Evolutionary conservation across 2,329 filamentous ascomycete genomes (phyloP), one percentile per base, ranked within the genome.

Genomic region (Colletotrichum graminicola): DNA sequence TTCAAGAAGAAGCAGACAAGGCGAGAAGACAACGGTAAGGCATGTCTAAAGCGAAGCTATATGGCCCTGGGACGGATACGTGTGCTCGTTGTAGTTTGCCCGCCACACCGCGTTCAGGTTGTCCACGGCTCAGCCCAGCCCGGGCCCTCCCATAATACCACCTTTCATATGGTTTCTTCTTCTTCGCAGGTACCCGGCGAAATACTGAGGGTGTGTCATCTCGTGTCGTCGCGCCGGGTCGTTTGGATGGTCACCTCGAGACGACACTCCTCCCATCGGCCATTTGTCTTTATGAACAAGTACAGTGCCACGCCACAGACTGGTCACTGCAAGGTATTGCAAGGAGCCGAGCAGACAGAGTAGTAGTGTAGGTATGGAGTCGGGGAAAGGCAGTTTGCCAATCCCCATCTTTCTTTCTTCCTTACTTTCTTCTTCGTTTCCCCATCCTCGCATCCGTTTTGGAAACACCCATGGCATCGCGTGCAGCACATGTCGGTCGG

Each of bases 121-220:
- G 64, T 62, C 56, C 51, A 67, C 45, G 64, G 57, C 45, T 62
- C 52, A 57, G 64, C 52, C 52, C 68, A 65, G 61, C 39, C 47
- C 68, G 67, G 64, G 6, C n/a, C 43, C 43, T 45, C 56, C 67
- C 57, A 41, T 16, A 39, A 43, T 26, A 52, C 45, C 55, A 59
- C 34, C 56, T 47, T 49, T 21, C 43, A 34, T 18, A 16, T 41
- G 52, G 52, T 63, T 67, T 71, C 59, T 62, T 71, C 59, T 62
- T 71, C 55, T 49, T 66, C 34, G 55, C 39, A 43, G 67, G 63
- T 51, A 66, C 36, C 56, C 49, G 60, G 41, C 69, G 23, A 72
- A 51, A 45, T 34, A 23, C 41, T 45, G n/a, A 61, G 36, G 60
- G 51, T 36, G 56, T 72, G 47, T 39, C 71, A 63, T 43, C 62